A percentile compares a stretch with the other conserved stretches of the same genome.
These are phyloP conservation scores for Myriosclerotinia duriaeana DNA, from an alignment of 2,329 filamentous ascomycete species.

Conservation along the genomic window DNA sequence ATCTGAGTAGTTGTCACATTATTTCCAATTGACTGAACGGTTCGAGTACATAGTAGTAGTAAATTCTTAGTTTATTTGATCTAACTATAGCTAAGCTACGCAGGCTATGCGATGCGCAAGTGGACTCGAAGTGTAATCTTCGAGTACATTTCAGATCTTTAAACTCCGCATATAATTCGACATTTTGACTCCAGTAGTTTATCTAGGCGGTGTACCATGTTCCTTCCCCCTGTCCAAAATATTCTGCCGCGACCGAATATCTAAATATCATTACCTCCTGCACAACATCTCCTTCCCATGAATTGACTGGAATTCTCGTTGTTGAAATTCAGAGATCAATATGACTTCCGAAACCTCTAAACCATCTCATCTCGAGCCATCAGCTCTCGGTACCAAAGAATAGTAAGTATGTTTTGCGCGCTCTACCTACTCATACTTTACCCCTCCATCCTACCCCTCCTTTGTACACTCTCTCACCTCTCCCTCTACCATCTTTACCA, in stretches of 20 bases:
- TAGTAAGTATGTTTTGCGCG: conserved; percentile 56
- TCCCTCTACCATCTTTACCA: background rate
- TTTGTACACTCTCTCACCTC: background rate
- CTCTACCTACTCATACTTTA: conserved; percentile 28
- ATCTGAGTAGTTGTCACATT: background rate
- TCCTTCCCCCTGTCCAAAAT: background rate
- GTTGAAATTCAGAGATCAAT: background rate
- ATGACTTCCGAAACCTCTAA: conserved; percentile 41
- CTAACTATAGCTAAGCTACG: background rate
- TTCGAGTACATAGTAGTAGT: background rate
- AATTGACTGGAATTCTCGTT: background rate
- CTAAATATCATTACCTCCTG: conserved; percentile 1
- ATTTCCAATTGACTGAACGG: background rate
- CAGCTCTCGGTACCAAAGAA: conserved; percentile 78
- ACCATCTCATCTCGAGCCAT: conserved; percentile 72
- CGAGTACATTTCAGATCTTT: background rate
- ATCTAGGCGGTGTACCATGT: background rate
- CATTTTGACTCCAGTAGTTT: too few species aligned
- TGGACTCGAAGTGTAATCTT: too few species aligned
- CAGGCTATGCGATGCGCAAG: too few species aligned
- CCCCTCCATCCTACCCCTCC: conserved; percentile 21
- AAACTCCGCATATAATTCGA: background rate
- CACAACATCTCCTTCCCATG: background rate
- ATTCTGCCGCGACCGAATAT: conserved; percentile 6
- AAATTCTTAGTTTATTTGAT: too few species aligned